Evolutionary conservation across 2,329 filamentous ascomycete genomes (phyloP).

Genomic region (Cordyceps javanica): DNA sequence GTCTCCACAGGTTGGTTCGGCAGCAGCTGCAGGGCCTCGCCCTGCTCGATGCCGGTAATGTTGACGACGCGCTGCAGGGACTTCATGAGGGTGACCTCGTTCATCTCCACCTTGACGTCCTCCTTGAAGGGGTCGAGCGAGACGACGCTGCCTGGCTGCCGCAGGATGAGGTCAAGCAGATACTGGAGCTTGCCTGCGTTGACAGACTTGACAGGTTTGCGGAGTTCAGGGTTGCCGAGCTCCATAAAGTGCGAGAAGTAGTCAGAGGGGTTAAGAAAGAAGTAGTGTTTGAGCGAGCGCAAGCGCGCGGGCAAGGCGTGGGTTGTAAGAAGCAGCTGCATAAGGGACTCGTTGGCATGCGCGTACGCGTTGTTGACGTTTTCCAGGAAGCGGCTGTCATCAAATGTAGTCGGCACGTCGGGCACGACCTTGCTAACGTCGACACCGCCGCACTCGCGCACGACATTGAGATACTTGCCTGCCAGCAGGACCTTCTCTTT

Average conservation of each 20-base stretch:
- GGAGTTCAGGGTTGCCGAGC: conserved; percentile 79
- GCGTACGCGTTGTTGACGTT: conserved; percentile 95
- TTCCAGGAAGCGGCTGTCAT: conserved; percentile 85
- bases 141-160: conserved; percentile 92
- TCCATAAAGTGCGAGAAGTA: conserved; percentile 99
- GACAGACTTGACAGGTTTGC: conserved; percentile 80
- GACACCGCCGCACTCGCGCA: conserved; percentile 92
- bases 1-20: conserved; percentile 63
- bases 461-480: conserved; percentile 96
- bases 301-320: conserved; percentile 84
- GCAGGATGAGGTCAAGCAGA: conserved; percentile 86
- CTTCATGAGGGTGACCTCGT: conserved; percentile 85
- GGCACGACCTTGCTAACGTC: conserved; percentile 84
- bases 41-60: conserved; percentile 90
- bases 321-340: conserved; percentile 85
- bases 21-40: conserved; percentile 71
- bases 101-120: conserved; percentile 96
- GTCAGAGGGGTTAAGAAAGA: conserved; percentile 95
- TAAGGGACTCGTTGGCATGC: conserved; percentile 87
- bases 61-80: conserved; percentile 95
- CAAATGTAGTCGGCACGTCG: conserved; percentile 87
- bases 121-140: conserved; percentile 96
- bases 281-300: conserved; percentile 94
- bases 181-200: conserved; percentile 93
- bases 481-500: conserved; percentile 93